Conservation (phyloP, 2,329 filamentous ascomycete genomes). For the Alternaria viburni region DNA sequence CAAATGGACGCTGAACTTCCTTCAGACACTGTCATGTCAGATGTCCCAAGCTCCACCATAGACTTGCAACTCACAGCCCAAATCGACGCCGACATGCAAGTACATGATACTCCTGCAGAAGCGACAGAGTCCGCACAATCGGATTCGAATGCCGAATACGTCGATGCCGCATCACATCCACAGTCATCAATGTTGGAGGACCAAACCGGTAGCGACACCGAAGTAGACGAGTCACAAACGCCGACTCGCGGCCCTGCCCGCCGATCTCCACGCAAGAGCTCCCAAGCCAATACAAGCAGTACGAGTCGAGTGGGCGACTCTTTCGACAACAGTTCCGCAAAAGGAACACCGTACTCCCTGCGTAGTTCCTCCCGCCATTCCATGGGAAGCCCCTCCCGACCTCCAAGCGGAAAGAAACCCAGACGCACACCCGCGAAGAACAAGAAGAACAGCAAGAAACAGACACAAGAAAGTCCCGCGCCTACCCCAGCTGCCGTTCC, state of each 20-base stretch:
- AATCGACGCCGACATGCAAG: conserved; percentile 43
- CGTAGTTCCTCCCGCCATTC: conserved; percentile 40
- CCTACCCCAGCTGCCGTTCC: not conserved
- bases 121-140: conserved; percentile 8
- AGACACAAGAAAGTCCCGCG: not conserved
- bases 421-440: conserved; percentile 22
- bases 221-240: conserved; percentile 30
- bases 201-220: conserved; percentile 22
- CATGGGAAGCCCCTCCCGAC: conserved; percentile 22
- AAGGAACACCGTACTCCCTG: conserved; percentile 26
- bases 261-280: conserved; percentile 5
- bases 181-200: not conserved
- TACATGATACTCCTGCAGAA: conserved; percentile 16
- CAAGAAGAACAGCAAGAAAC: conserved; percentile 10
- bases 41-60: conserved; percentile 39
- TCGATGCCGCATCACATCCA: conserved; percentile 32
- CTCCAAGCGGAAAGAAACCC: conserved; percentile 31
- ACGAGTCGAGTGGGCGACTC: conserved; percentile 47
- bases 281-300: conserved; percentile 23
- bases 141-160: conserved; percentile 29
- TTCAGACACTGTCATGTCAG: conserved; percentile 24
- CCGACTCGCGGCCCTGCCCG: conserved; percentile 3
- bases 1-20: not conserved
- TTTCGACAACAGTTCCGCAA: conserved; percentile 32
- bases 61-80: conserved; percentile 45